phyloP scores from a whole-genome alignment of 345 rosid species.

The Populus simonii region DNA sequence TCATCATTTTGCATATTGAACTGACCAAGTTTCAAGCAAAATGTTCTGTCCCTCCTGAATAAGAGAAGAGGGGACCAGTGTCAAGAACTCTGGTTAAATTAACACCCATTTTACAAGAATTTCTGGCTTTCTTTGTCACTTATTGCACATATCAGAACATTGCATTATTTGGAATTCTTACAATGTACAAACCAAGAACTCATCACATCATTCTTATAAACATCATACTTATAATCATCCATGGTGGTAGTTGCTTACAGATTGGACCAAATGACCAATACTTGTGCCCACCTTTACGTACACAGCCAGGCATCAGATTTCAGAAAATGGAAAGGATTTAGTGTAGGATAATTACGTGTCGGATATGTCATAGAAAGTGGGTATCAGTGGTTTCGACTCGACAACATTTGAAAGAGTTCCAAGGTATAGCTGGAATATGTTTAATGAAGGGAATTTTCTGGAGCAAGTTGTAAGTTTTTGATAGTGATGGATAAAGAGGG shows the following conservation, averaged over 20 bases:
- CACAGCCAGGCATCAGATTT: not conserved
- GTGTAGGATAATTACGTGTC: not conserved
- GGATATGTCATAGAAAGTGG: not conserved
- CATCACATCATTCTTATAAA: not conserved
- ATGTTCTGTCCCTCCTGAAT: not conserved
- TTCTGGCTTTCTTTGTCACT: no score
- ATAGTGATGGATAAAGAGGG: not conserved
- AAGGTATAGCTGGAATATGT: no score
- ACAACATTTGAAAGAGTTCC: no score
- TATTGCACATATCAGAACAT: not conserved
- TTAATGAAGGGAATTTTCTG: not conserved
- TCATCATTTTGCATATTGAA: not conserved
- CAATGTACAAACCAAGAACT: not conserved
- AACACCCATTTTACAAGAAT: not conserved
- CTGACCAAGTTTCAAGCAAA: not conserved
- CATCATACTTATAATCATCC: not conserved
- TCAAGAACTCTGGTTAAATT: not conserved
- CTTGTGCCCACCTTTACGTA: not conserved
- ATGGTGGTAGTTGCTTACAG: not conserved
- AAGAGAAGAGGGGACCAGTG: not conserved
- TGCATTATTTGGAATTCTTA: no score
- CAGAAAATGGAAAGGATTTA: not conserved
- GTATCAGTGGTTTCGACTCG: not conserved
- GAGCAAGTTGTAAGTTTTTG: not conserved
- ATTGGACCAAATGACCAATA: not conserved